A percentile compares a stretch with the other conserved stretches of the same genome.
Evolutionary conservation across 2,329 filamentous ascomycete genomes (phyloP).

Genomic region (Penicillium expansum): DNA sequence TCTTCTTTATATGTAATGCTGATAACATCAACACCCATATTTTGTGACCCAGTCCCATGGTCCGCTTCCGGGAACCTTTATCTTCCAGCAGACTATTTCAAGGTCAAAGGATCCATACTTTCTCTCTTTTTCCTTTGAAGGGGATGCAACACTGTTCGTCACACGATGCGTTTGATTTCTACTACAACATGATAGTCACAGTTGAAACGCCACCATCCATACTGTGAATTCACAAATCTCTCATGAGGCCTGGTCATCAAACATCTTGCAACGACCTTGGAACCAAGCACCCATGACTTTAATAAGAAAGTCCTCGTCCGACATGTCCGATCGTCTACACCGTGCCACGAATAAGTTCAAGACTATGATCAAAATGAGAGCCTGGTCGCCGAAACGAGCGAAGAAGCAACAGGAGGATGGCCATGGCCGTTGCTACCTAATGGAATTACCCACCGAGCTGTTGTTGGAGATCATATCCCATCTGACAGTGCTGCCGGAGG

Average conservation of each 20-base stretch:
- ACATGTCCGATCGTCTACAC: constrained; percentile 31
- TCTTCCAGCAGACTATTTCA: constrained; percentile 24
- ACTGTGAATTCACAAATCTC: constrained; percentile 6
- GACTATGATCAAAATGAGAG: constrained; percentile 29
- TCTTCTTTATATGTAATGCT: constrained; percentile 30
- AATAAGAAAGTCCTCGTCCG: constrained; percentile 14
- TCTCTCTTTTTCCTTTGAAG: constrained; percentile 8
- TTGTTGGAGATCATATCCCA: constrained; percentile 39
- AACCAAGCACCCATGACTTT: constrained; percentile 17
- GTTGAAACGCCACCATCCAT: constrained; percentile 14
- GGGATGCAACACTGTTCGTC: constrained; percentile 19
- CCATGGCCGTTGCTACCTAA: constrained; percentile 29
- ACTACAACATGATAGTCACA: constrained; percentile 28
- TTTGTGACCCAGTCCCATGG: constrained; percentile 34
- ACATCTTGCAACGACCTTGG: constrained; percentile 1
- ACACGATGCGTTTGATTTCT: constrained; percentile 24
- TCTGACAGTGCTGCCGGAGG: constrained; percentile 34
- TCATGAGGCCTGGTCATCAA: constrained; percentile 14
- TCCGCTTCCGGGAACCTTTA: constrained; percentile 29
- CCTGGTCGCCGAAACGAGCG: constrained; percentile 24
- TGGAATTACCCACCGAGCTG: constrained; percentile 40
- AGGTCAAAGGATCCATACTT: constrained; percentile 30
- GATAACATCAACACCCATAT: constrained; percentile 27
- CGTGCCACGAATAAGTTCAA: constrained; percentile 33
- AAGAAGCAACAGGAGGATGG: constrained; percentile 17